Percentiles rank a stretch among this genome's conserved stretches.
Conservation (phyloP, 371 early-diverging fungal genomes). For the Syncephalastrum monosporum region DNA sequence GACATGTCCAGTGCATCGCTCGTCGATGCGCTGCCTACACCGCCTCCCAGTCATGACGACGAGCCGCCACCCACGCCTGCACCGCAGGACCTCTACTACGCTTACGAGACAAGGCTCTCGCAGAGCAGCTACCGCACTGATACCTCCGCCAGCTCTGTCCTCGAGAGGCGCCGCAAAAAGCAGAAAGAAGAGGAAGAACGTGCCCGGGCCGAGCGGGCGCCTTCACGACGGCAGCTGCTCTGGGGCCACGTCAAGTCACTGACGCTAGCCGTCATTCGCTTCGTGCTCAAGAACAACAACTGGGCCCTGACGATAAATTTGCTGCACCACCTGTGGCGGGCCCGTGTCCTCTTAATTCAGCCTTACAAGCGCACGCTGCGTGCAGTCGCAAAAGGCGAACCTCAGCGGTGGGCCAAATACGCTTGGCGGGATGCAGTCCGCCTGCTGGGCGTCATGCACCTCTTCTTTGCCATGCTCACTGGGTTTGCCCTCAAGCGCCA, state of each 20-base stretch:
- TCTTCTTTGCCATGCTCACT: constrained; percentile 30
- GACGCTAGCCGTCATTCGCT: constrained; percentile 16
- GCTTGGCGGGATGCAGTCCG: constrained; percentile 18
- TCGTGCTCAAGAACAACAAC: constrained; percentile 40
- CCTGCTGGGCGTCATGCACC: constrained; percentile 29
- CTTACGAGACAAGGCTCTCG: too few relatives aligned
- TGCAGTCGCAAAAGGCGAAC: background rate
- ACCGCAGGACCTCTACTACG: too few relatives aligned
- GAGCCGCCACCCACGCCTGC: too few relatives aligned
- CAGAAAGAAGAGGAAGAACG: background rate
- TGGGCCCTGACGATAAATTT: constrained; percentile 37
- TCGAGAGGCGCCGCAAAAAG: too few relatives aligned
- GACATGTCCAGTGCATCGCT: constrained; percentile 41
- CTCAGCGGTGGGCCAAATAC: constrained; percentile 3
- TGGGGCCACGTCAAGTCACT: constrained; percentile 26
- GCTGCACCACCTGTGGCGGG: constrained; percentile 36
- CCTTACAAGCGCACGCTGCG: background rate
- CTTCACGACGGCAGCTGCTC: constrained; percentile 23
- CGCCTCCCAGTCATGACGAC: too few relatives aligned
- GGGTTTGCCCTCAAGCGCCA: constrained; percentile 32
- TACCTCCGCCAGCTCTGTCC: too few relatives aligned
- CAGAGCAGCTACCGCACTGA: too few relatives aligned
- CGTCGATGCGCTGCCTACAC: background rate
- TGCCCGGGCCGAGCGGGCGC: constrained; percentile 10
- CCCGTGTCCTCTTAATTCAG: constrained; percentile 13